Conservation (phyloP, 108 stramenopile genomes). For the Licmophora abbreviata region DNA sequence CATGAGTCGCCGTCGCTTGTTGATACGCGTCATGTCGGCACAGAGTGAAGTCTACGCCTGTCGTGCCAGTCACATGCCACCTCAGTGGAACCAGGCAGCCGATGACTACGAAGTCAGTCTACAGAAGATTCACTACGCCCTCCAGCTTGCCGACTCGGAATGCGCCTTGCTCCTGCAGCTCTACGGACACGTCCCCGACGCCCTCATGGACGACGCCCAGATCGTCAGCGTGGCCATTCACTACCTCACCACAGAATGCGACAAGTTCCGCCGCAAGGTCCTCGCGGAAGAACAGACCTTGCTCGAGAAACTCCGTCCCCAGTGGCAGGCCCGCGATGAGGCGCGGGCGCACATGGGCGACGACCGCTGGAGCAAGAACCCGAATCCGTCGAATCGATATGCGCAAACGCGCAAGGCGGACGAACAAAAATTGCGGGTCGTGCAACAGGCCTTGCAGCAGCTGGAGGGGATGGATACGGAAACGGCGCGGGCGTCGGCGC, state of each 20-base stretch:
- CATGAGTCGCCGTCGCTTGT: slow-evolving; percentile 7
- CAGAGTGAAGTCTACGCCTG: slow-evolving; percentile 12
- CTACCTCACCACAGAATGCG: slow-evolving; percentile 9
- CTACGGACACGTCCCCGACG: not conserved
- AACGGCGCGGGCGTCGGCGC: not conserved
- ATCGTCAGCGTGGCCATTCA: slow-evolving; percentile 26
- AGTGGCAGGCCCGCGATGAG: slow-evolving; percentile 37
- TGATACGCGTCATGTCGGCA: slow-evolving; percentile 17
- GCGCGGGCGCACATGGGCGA: slow-evolving; percentile 20
- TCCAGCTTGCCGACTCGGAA: slow-evolving; percentile 3
- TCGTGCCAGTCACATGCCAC: not conserved
- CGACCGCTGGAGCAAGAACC: slow-evolving; percentile 44
- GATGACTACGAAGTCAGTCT: slow-evolving; percentile 4
- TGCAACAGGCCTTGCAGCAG: slow-evolving; percentile 16
- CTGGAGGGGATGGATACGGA: slow-evolving; percentile 11
- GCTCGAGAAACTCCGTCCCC: slow-evolving; percentile 19
- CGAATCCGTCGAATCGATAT: slow-evolving; percentile 20
- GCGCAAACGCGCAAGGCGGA: slow-evolving; percentile 15
- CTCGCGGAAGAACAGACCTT: slow-evolving; percentile 7
- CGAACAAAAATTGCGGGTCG: slow-evolving; percentile 18
- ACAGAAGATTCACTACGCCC: slow-evolving; percentile 15
- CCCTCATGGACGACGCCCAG: slow-evolving; percentile 19
- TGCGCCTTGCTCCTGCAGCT: not conserved
- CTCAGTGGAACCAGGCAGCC: slow-evolving; percentile 10
- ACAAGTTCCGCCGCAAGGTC: slow-evolving; percentile 4